Base-by-base conservation (phyloP, 2,329 filamentous ascomycete species). In the Iodosphaeria phyllophila region DNA sequence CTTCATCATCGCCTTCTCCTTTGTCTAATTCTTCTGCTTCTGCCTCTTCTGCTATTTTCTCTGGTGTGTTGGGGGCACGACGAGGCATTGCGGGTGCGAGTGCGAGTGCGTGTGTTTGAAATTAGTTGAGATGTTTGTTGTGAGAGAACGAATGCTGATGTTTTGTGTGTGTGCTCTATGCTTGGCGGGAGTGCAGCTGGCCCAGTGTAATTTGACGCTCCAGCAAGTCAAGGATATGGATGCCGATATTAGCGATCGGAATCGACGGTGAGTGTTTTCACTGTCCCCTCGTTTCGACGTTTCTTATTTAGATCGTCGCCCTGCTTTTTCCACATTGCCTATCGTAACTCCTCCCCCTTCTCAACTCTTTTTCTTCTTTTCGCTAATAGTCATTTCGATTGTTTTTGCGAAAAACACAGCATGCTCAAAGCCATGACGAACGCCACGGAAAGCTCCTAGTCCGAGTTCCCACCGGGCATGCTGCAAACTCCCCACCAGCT, bases 171-270 rank as follows among this genome's bases (percentile, higher is more conserved):
- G 23, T 17, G 17, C 27, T 35, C 24, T 31, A 29, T 20, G 23
- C 35, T 44, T 32, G 15, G 23, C 9, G 7, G 25, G 22, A 18
- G 8, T 30, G 30, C 26, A 60, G 56, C 43, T 60, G 29, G 55
- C 49, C 42, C 55, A 56, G 36, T 54, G 49, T 36, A 49, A 42
- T 30, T 16, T 42, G 24, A 53, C 51, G 30, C 49, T 54, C 19
- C 59, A 58, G 40, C 57, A 60, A 35, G 50, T 68, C 27, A 53
- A 60, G 34, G 48, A 56, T 32, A 56, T 68, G 36, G 61, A 66
- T 43, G 53, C 58, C 30, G 61, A 67, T 37, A 61, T 66, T 54
- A 55, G 54, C 42, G 55, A 62, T 31, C 56, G 59, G 26, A 66
- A 67, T 40, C 45, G 61, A 36, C 54, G 45, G 42, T 48, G 46